Evolutionary conservation across 495 filamentous ascomycete species (phyloP).

Genomic region (Letharia lupina): DNA sequence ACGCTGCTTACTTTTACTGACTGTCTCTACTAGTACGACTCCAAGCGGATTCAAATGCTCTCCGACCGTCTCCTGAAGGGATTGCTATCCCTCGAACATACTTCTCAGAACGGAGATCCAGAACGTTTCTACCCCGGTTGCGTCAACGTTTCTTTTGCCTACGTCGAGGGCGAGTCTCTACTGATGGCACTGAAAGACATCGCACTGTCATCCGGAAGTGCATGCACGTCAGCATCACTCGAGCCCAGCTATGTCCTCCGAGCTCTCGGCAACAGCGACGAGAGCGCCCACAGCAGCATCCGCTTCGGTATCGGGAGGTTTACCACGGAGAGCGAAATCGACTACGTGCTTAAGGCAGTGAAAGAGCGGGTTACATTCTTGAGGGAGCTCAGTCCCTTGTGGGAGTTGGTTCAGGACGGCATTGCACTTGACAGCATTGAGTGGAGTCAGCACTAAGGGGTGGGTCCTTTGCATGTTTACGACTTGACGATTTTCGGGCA

Average conservation of each 20-base stretch:
- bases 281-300: constrained; percentile 95
- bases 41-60: constrained; percentile 67
- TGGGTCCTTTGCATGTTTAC: not conserved
- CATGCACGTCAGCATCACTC: constrained; percentile 91
- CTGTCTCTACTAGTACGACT: constrained; percentile 62
- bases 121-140: constrained; percentile 86
- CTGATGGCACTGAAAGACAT: constrained; percentile 98
- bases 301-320: constrained; percentile 96
- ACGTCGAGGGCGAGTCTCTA: constrained; percentile 94
- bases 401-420: constrained; percentile 97
- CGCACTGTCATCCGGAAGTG: constrained; percentile 91
- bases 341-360: constrained; percentile 95
- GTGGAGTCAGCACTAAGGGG: constrained; percentile 86
- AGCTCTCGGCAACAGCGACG: constrained; percentile 88
- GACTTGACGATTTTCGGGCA: constrained; percentile 3
- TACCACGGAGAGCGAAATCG: constrained; percentile 89
- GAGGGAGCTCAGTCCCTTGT: constrained; percentile 89
- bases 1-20: not conserved
- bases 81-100: constrained; percentile 84
- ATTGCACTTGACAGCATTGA: constrained; percentile 93
- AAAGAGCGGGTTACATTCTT: constrained; percentile 82
- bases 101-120: constrained; percentile 78
- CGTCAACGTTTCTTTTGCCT: constrained; percentile 96
- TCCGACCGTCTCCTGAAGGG: constrained; percentile 76
- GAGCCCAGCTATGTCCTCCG: constrained; percentile 94